A percentile compares a stretch with the other conserved stretches of the same genome.
These are phyloP conservation scores for Pochonia chlamydosporia DNA, from an alignment of 2,329 filamentous ascomycete genomes.

Conservation along the genomic window DNA sequence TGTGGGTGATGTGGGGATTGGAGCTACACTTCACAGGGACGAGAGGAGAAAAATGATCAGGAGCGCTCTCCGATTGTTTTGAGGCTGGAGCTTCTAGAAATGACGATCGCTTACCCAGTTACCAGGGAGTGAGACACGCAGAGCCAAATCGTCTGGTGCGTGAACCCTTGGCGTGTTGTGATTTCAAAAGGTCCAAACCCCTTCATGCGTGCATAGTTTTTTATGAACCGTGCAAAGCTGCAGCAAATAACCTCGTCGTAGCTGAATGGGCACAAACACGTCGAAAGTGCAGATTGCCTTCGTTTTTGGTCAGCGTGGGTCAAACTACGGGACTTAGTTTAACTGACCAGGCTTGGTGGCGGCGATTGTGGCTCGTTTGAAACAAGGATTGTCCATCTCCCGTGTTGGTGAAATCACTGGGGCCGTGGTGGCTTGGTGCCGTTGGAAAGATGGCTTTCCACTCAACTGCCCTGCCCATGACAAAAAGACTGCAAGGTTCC, in stretches of 20 bases:
- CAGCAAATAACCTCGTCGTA: background rate
- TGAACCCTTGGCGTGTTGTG: background rate
- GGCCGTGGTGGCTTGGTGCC: background rate
- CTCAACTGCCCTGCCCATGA: background rate
- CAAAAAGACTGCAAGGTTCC: background rate
- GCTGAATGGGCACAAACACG: background rate
- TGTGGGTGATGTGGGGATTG: background rate
- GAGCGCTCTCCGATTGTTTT: background rate
- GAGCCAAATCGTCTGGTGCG: background rate
- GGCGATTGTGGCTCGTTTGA: too few species aligned
- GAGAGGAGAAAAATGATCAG: too few species aligned
- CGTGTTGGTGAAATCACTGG: too few species aligned
- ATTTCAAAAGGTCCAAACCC: background rate
- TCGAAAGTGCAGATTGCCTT: background rate
- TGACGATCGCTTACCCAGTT: background rate
- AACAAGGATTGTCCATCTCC: too few species aligned
- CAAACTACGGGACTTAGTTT: background rate
- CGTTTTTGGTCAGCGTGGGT: background rate
- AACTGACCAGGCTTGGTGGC: background rate
- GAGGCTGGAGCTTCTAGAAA: background rate
- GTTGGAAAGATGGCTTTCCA: background rate
- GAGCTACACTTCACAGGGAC: background rate
- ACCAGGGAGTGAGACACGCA: background rate
- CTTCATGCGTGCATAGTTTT: too few species aligned
- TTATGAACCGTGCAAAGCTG: too few species aligned